Evolutionary conservation across 148 eudicot species (phyloP).

Genomic region (Rhododendron simsii): DNA sequence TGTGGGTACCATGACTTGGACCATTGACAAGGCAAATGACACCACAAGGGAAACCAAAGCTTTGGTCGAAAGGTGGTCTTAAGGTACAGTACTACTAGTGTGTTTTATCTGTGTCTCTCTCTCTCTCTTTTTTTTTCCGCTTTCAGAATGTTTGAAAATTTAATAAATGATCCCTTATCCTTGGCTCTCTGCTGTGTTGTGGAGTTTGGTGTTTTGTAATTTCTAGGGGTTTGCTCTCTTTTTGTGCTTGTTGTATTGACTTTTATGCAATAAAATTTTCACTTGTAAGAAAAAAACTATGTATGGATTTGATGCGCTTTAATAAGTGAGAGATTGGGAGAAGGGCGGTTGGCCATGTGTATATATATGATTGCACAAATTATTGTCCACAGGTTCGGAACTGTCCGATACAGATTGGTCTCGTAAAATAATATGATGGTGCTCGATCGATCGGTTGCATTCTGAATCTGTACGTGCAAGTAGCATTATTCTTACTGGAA

Average conservation of each 20-base stretch:
- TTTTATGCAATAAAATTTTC: neutral
- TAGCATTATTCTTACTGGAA: neutral
- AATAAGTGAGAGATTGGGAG: neutral
- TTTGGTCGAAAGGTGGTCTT: too few species aligned
- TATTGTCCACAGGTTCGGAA: neutral
- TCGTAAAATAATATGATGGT: neutral
- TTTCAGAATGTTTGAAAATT: neutral
- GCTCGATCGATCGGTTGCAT: neutral
- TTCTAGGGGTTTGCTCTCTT: neutral
- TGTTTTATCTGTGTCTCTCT: neutral
- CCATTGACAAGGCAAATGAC: too few species aligned
- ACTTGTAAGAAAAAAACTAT: neutral
- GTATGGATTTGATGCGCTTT: neutral
- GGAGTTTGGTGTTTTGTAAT: neutral
- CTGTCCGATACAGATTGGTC: neutral
- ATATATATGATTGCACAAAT: neutral
- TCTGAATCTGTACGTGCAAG: neutral
- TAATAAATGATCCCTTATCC: neutral
- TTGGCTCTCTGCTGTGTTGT: neutral
- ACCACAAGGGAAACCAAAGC: too few species aligned
- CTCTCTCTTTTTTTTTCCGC: neutral
- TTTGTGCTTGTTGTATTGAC: neutral
- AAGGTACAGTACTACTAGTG: neutral
- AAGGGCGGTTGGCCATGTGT: neutral
- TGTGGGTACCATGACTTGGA: too few species aligned